A percentile compares a stretch with the other conserved stretches of the same genome.
These are phyloP conservation scores for Umbelopsis sp. DNA, from an alignment of 371 early-diverging fungal genomes.

Conservation along the genomic window DNA sequence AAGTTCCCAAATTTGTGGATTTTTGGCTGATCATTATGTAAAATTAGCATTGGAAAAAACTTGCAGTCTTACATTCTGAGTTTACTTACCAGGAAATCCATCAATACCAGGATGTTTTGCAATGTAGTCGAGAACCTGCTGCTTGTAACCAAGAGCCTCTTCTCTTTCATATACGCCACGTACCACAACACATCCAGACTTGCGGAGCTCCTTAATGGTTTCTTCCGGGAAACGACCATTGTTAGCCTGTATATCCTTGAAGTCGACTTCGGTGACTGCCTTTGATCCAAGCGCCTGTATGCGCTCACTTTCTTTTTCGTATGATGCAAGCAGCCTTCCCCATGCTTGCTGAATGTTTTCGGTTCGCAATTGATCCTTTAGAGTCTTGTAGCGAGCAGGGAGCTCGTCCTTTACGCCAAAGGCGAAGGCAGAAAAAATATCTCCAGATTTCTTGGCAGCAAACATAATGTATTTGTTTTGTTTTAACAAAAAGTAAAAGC, in stretches of 20 bases:
- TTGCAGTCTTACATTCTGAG: not conserved
- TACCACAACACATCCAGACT: conserved; percentile 41
- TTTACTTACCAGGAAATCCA: conserved; percentile 32
- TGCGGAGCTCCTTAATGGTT: conserved; percentile 29
- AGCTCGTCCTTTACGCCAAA: conserved; percentile 4
- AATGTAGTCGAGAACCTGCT: conserved; percentile 35
- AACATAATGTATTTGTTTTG: not conserved
- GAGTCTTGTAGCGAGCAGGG: conserved; percentile 9
- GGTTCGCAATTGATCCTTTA: not conserved
- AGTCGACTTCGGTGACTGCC: conserved; percentile 34
- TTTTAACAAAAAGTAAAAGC: not conserved
- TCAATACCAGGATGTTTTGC: conserved; percentile 27
- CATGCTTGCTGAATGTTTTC: conserved; percentile 28
- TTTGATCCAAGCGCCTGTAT: conserved; percentile 35
- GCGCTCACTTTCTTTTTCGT: conserved; percentile 33
- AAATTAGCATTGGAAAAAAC: not conserved
- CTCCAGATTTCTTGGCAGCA: conserved; percentile 7
- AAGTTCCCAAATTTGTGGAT: conserved; percentile 46
- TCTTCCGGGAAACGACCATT: conserved; percentile 36
- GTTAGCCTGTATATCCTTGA: conserved; percentile 35
- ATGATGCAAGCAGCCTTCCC: conserved; percentile 27
- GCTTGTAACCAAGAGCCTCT: conserved; percentile 38
- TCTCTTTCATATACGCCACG: conserved; percentile 33
- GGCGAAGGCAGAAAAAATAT: conserved; percentile 2
- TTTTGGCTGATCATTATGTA: not conserved